Conservation (phyloP, 768 basidiomycete genomes). For the Suillus weaverae region DNA sequence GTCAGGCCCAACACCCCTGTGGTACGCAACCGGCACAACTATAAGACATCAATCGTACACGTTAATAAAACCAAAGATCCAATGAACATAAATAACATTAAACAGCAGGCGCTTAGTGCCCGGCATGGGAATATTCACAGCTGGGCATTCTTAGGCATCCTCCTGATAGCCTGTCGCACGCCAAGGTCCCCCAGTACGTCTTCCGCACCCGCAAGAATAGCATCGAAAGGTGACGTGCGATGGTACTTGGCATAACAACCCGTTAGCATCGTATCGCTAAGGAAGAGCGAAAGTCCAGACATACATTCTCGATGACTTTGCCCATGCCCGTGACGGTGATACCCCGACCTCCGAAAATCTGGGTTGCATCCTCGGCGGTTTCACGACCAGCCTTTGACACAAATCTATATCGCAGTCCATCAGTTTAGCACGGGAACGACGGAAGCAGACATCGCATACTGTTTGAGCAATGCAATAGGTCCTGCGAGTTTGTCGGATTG, state of each 20-base stretch:
- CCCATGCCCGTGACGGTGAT: constrained; percentile 89
- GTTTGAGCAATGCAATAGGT: constrained; percentile 84
- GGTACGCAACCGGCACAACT: neutral
- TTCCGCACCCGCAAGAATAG: constrained; percentile 79
- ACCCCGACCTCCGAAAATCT: constrained; percentile 88
- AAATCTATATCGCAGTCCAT: constrained; percentile 44
- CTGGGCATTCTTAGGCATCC: constrained; percentile 56
- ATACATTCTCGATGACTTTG: constrained; percentile 75
- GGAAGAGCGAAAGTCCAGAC: constrained; percentile 20
- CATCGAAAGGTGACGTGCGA: constrained; percentile 80
- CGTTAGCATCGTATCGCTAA: neutral
- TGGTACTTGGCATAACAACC: constrained; percentile 53
- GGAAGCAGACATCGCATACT: constrained; percentile 46
- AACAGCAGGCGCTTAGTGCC: neutral
- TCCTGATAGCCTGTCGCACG: constrained; percentile 70
- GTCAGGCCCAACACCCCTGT: neutral
- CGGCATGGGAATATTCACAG: constrained; percentile 28
- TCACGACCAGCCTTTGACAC: constrained; percentile 56
- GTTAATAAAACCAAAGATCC: too few relatives aligned
- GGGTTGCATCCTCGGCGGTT: constrained; percentile 68
- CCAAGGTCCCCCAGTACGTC: constrained; percentile 75
- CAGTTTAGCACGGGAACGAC: neutral
- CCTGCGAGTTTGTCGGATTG: constrained; percentile 88
- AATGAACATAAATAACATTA: neutral
- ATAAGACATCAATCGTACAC: neutral